phyloP scores from a whole-genome alignment of 2,329 filamentous ascomycete species.

The Colletotrichum sp. region DNA sequence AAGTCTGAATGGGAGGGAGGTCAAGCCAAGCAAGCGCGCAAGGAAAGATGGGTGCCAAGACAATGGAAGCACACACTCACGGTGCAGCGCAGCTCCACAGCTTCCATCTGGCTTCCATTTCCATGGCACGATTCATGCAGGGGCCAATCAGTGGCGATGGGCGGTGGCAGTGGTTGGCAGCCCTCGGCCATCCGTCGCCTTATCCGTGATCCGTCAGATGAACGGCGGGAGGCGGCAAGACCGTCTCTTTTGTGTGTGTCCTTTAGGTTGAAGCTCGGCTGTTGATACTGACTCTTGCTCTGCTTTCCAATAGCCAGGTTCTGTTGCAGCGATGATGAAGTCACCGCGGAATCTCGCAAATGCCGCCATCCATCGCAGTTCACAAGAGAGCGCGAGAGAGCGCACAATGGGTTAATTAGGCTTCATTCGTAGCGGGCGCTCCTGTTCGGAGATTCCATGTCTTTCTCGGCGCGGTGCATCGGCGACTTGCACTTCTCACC shows the following conservation, averaged over 20 bases:
- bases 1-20: not conserved
- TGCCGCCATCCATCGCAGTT: not conserved
- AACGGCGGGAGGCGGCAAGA: conserved; percentile 6
- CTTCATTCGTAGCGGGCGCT: not conserved
- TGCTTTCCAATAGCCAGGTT: not conserved
- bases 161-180: not conserved
- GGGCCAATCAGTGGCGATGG: conserved; percentile 16
- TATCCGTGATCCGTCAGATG: conserved; percentile 1
- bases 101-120: conserved; percentile 17
- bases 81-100: not conserved
- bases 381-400: not conserved
- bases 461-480: not conserved
- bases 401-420: not conserved
- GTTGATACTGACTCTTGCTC: not conserved
- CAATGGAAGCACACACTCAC: not conserved
- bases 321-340: not conserved
- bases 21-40: not conserved
- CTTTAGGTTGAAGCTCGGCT: not conserved
- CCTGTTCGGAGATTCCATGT: not conserved
- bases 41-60: not conserved
- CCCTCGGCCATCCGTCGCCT: conserved; percentile 4
- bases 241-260: not conserved
- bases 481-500: not conserved
- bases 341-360: not conserved
- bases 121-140: conserved; percentile 13